A percentile compares a stretch with the other conserved stretches of the same genome.
Evolutionary conservation across 768 basidiomycete genomes (phyloP).

Genomic region (Candolleomyces eurysporus): DNA sequence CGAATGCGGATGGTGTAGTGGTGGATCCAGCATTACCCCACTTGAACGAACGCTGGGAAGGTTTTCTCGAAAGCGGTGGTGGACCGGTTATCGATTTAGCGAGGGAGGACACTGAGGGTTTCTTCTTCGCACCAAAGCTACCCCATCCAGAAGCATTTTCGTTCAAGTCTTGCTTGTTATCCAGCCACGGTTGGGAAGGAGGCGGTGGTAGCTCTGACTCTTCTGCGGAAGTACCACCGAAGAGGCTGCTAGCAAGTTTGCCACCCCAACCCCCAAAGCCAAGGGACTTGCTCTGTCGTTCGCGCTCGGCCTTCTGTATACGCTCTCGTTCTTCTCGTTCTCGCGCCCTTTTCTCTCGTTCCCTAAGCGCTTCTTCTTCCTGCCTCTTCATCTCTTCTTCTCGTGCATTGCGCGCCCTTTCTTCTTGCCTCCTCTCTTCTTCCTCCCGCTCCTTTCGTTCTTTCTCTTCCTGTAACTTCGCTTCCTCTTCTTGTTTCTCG

Average conservation of each 20-base stretch:
- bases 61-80: background rate
- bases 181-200: background rate
- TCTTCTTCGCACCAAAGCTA: background rate
- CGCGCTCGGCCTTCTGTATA: too few species aligned
- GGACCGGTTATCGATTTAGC: background rate
- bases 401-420: background rate
- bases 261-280: background rate
- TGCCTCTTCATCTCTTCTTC: background rate
- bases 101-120: background rate
- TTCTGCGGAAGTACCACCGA: background rate
- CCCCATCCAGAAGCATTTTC: background rate
- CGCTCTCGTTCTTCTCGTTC: background rate
- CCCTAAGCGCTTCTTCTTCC: background rate
- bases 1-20: background rate
- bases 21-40: background rate
- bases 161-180: background rate
- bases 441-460: background rate
- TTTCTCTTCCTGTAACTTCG: background rate
- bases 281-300: background rate
- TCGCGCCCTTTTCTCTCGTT: background rate
- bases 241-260: background rate
- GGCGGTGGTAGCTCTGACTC: background rate
- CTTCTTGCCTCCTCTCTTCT: background rate
- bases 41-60: background rate
- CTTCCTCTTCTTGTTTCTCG: constrained; percentile 2